Base-by-base conservation (phyloP, 768 basidiomycete genomes). In the Thelephora aurantiotincta region DNA sequence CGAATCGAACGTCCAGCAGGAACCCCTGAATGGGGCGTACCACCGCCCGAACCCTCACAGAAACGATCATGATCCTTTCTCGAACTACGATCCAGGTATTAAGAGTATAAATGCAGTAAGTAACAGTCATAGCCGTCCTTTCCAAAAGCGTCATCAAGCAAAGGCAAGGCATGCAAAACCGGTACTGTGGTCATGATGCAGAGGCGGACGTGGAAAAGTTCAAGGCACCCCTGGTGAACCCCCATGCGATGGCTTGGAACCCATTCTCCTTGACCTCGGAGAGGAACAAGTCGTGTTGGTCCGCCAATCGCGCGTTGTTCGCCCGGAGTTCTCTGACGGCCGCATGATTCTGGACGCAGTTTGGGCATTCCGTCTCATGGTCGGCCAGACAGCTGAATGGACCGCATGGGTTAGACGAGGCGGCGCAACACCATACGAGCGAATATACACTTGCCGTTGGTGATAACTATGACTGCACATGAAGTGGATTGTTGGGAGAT, bases 401-500 rank as follows among this genome's bases (percentile, higher is more conserved):
- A 36, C 18, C 45, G 26, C 33, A 33, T 16, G 41, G 35, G 18
- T 33, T 33, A 46, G 47, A 43, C 33, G 44, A 16, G 2, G 14
- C 49, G 18, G 11, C 9, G 20, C 13, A 30, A 45, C 18, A 52
- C 2, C n/a, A 18, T 3, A 46, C 14, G 37, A n/a, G 22, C 33
- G 11, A 9, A 5, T 22, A 30, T 23, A 14, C 63, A 59, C 65
- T 38, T 46, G 88, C 89, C 92, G 73, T 60, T 94, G 90, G 60
- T 99, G 96, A 67, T 89, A 98, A 51, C 88, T 91, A 60, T 98
- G 96, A 57, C 83, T 81, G 64, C 94, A 99, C 94, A 98, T 96
- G 59, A 97, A 98, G 63, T 98, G 93, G 5, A 98, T 73, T 53
- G 78, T 84, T 0, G 96, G 94, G 9, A 97, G 75, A 60, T 97